These are phyloP conservation scores for Mucor circinelloides DNA, from an alignment of 371 early-diverging fungal species.

Conservation along the genomic window DNA sequence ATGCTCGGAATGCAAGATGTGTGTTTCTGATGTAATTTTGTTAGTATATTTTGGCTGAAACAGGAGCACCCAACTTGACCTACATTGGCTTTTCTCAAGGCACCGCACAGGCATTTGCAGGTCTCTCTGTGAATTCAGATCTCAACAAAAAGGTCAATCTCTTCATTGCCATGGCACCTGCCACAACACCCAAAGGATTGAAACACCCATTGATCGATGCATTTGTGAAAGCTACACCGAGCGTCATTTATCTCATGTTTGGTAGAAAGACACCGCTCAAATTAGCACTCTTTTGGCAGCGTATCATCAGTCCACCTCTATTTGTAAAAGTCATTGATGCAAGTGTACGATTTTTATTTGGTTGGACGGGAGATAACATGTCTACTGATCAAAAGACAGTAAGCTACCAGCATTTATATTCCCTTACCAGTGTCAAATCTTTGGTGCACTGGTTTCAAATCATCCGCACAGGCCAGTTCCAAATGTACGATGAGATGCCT, in stretches of 20 bases:
- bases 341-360: conserved; percentile 79
- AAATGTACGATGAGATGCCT: conserved; percentile 92
- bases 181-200: conserved; percentile 85
- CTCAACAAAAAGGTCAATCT: conserved; percentile 84
- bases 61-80: conserved; percentile 77
- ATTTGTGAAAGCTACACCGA: conserved; percentile 84
- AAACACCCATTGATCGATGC: conserved; percentile 83
- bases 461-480: conserved; percentile 83
- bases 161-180: conserved; percentile 92
- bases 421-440: conserved; percentile 86
- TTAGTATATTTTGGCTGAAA: conserved; percentile 80
- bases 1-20: background rate
- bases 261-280: conserved; percentile 83
- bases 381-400: conserved; percentile 74
- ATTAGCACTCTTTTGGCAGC: conserved; percentile 87
- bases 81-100: conserved; percentile 98
- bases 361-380: conserved; percentile 82
- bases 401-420: conserved; percentile 89
- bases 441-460: conserved; percentile 97
- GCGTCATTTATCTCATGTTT: conserved; percentile 90
- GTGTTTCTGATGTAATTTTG: background rate
- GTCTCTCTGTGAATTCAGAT: conserved; percentile 78
- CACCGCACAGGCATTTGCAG: conserved; percentile 90
- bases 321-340: conserved; percentile 80
- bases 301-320: conserved; percentile 73